Evolutionary conservation across 2,329 filamentous ascomycete species (phyloP).

Genomic region (Lachnellula hyalina): DNA sequence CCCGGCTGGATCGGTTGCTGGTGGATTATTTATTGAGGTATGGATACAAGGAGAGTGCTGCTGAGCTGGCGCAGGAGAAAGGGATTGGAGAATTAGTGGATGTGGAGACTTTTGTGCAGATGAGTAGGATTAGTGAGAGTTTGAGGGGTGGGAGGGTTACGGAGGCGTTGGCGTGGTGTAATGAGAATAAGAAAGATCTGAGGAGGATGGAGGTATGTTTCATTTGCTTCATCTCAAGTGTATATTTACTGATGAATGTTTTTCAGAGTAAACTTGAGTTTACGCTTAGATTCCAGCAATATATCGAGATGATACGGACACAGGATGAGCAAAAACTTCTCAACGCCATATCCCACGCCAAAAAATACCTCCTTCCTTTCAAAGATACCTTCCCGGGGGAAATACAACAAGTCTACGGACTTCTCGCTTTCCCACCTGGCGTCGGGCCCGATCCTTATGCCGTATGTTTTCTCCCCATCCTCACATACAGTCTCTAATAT

Average conservation of each 20-base stretch:
- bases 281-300: slow-evolving; percentile 88
- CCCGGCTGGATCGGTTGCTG: slow-evolving; percentile 73
- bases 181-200: slow-evolving; percentile 86
- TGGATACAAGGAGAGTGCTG: slow-evolving; percentile 75
- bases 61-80: slow-evolving; percentile 67
- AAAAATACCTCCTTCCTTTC: slow-evolving; percentile 71
- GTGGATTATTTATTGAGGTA: slow-evolving; percentile 89
- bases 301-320: slow-evolving; percentile 79
- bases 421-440: slow-evolving; percentile 69
- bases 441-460: slow-evolving; percentile 53
- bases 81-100: slow-evolving; percentile 79
- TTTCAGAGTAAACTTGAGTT: slow-evolving; percentile 77
- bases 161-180: slow-evolving; percentile 84
- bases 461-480: slow-evolving; percentile 13
- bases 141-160: slow-evolving; percentile 64
- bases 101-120: slow-evolving; percentile 78
- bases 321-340: slow-evolving; percentile 57
- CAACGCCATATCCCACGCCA: slow-evolving; percentile 77
- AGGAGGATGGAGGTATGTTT: slow-evolving; percentile 72
- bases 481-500: not conserved
- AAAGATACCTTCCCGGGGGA: slow-evolving; percentile 62
- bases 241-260: slow-evolving; percentile 7
- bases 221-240: not conserved
- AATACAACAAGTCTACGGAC: slow-evolving; percentile 67
- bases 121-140: slow-evolving; percentile 70